phyloP scores from a whole-genome alignment of 495 filamentous ascomycete genomes.

The Lentithecium fluviatile region DNA sequence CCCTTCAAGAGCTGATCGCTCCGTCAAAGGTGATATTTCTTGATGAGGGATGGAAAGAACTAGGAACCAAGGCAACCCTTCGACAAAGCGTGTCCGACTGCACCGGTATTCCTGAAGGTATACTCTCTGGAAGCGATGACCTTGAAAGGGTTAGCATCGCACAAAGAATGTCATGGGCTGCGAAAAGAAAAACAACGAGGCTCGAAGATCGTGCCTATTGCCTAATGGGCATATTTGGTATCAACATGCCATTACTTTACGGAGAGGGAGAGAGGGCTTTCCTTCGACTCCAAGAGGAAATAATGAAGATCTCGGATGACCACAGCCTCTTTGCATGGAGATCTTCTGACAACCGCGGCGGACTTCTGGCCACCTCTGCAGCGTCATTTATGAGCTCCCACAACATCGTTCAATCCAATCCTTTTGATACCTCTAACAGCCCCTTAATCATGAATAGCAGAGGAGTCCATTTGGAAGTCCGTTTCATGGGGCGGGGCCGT shows the following conservation, averaged over 20 bases:
- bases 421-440: not conserved
- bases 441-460: not conserved
- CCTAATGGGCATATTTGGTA: constrained; percentile 30
- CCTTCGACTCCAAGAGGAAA: constrained; percentile 30
- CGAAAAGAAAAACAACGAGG: constrained; percentile 13
- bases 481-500: not conserved
- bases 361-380: constrained; percentile 11
- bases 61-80: too few relatives aligned
- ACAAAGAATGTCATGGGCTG: constrained; percentile 27
- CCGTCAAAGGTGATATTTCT: constrained; percentile 21
- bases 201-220: constrained; percentile 31
- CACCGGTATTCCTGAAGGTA: not conserved
- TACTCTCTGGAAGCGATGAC: not conserved
- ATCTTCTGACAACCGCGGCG: not conserved
- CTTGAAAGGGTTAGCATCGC: constrained; percentile 13
- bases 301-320: constrained; percentile 9
- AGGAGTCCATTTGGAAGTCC: not conserved
- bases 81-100: not conserved
- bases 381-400: not conserved
- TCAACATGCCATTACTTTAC: constrained; percentile 33
- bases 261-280: constrained; percentile 30
- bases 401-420: constrained; percentile 1
- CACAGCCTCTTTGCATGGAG: constrained; percentile 15
- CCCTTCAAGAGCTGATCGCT: constrained; percentile 31
- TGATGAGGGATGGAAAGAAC: constrained; percentile 1